phyloP scores from a whole-genome alignment of 768 basidiomycete species.

The Russula olivacea region DNA sequence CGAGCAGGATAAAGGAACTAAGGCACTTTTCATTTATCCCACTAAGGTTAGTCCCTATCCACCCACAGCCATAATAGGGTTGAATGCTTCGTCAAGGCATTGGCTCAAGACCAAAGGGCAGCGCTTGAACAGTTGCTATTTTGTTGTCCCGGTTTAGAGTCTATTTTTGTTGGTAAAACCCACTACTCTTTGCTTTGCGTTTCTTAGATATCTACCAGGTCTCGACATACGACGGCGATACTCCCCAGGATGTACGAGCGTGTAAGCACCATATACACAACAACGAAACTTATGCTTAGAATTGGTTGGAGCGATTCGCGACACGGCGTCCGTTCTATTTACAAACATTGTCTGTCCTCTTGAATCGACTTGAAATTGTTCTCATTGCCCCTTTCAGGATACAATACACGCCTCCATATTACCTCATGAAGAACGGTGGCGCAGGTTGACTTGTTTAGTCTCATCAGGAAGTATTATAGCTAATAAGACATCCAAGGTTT shows the following conservation, averaged over 20 bases:
- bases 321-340: constrained; percentile 72
- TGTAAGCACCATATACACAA: constrained; percentile 35
- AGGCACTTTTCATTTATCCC: constrained; percentile 81
- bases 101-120: constrained; percentile 81
- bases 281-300: neutral
- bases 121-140: constrained; percentile 63
- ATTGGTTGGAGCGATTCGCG: constrained; percentile 51
- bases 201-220: constrained; percentile 36
- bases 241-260: constrained; percentile 59
- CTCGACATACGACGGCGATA: constrained; percentile 86
- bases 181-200: neutral
- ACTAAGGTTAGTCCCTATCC: constrained; percentile 54
- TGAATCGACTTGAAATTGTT: neutral
- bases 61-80: neutral
- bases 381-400: constrained; percentile 44
- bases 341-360: constrained; percentile 68
- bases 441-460: constrained; percentile 41
- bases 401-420: constrained; percentile 81
- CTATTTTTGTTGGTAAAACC: constrained; percentile 42
- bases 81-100: constrained; percentile 45
- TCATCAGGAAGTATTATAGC: constrained; percentile 11
- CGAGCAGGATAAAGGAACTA: constrained; percentile 53
- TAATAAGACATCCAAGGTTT: constrained; percentile 43
- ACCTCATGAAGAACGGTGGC: constrained; percentile 80
- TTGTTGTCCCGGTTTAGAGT: constrained; percentile 54